A percentile compares a stretch with the other conserved stretches of the same genome.
phyloP scores from a whole-genome alignment of 2,329 filamentous ascomycete genomes.

The Colletotrichum liriopes region DNA sequence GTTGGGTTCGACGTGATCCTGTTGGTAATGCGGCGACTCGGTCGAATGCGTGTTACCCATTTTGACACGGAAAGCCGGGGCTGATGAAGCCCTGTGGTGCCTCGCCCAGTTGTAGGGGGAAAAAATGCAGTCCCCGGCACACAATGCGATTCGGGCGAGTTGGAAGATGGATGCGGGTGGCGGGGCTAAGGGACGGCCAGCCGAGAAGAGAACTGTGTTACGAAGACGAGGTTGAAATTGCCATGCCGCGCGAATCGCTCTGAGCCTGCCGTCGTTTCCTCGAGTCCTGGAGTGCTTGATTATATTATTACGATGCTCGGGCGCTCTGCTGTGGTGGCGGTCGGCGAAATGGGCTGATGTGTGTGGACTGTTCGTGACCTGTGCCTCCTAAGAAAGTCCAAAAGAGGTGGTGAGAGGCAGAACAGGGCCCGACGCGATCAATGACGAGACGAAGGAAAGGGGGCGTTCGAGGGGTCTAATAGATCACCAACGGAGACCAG shows the following conservation, averaged over 20 bases:
- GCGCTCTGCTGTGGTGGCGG: slow-evolving; percentile 3
- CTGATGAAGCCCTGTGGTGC: slow-evolving; percentile 2
- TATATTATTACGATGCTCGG: background rate
- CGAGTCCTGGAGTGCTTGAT: background rate
- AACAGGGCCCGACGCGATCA: slow-evolving; percentile 15
- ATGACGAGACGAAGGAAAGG: slow-evolving; percentile 23
- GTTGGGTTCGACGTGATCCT: slow-evolving; percentile 44
- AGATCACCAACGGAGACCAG: slow-evolving; percentile 36
- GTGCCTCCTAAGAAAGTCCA: slow-evolving; percentile 1
- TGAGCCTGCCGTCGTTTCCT: background rate
- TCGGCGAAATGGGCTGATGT: slow-evolving; percentile 14
- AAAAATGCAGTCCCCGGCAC: slow-evolving; percentile 17
- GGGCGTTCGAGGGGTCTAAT: slow-evolving; percentile 32
- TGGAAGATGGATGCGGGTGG: slow-evolving; percentile 15
- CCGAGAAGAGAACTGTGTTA: slow-evolving; percentile 23
- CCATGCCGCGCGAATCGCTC: slow-evolving; percentile 34
- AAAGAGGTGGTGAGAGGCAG: background rate
- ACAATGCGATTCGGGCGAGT: slow-evolving; percentile 42
- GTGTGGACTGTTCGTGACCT: slow-evolving; percentile 8
- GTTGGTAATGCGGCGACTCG: slow-evolving; percentile 52
- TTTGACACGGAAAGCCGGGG: slow-evolving; percentile 44
- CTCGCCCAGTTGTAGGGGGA: slow-evolving; percentile 1
- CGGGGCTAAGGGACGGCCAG: slow-evolving; percentile 22
- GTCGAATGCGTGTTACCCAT: slow-evolving; percentile 69
- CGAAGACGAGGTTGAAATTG: slow-evolving; percentile 26